A percentile compares a stretch with the other conserved stretches of the same genome.
Conservation (phyloP, 768 basidiomycete species). For the Lyophyllum shimeji region DNA sequence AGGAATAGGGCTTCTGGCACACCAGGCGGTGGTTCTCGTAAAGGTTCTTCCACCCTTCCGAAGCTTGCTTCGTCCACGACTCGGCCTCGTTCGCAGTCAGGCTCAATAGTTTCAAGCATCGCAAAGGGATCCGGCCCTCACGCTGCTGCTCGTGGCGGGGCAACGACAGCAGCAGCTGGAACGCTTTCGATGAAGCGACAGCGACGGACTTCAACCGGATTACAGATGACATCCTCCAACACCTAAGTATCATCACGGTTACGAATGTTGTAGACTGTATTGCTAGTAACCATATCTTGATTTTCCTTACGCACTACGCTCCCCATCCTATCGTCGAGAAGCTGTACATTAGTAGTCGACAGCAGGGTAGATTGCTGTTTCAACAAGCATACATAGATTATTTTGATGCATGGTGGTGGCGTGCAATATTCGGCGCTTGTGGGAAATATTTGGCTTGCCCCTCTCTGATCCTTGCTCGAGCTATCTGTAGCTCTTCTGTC, state of each 20-base stretch:
- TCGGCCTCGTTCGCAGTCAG: conserved; percentile 73
- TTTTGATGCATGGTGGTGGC: conserved; percentile 15
- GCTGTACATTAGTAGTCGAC: conserved; percentile 12
- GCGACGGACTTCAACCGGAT: conserved; percentile 69
- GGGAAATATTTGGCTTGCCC: conserved; percentile 4
- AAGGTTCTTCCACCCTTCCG: conserved; percentile 58
- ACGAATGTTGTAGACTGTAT: conserved; percentile 32
- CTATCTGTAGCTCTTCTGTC: conserved; percentile 17
- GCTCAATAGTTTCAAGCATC: conserved; percentile 49
- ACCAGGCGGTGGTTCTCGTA: conserved; percentile 64
- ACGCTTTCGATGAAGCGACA: conserved; percentile 71
- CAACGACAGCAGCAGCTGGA: conserved; percentile 29
- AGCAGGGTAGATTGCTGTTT: conserved; percentile 7
- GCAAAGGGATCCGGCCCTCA: conserved; percentile 24
- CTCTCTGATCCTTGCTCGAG: background rate
- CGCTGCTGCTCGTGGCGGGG: conserved; percentile 18
- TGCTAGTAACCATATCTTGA: conserved; percentile 20
- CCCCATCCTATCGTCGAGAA: conserved; percentile 4
- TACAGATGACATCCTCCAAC: conserved; percentile 41
- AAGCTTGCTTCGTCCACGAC: conserved; percentile 76
- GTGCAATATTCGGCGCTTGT: conserved; percentile 7
- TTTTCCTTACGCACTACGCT: conserved; percentile 4
- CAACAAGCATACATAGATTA: conserved; percentile 5
- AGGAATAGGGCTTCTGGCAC: conserved; percentile 84
- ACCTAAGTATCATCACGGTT: conserved; percentile 23